Percentiles rank a stretch among this genome's conserved stretches.
phyloP scores from a whole-genome alignment of 495 filamentous ascomycete species.

The Tuber calosporum region DNA sequence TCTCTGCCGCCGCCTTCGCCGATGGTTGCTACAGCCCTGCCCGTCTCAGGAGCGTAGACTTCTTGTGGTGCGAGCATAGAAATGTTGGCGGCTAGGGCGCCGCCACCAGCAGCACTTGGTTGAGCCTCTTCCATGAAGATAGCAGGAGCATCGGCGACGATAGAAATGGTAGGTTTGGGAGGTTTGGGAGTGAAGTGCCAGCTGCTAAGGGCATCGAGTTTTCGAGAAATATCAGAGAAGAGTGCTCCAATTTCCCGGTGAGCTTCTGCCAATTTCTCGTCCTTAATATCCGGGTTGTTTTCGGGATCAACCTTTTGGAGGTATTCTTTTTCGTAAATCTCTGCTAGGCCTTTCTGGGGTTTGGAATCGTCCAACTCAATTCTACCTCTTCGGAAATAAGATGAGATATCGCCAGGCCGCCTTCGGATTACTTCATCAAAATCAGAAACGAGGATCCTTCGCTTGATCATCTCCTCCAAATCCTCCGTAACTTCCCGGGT shows the following conservation, averaged over 20 bases:
- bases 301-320: slow-evolving; percentile 68
- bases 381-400: slow-evolving; percentile 53
- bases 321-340: slow-evolving; percentile 91
- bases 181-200: slow-evolving; percentile 95
- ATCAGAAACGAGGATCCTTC: slow-evolving; percentile 79
- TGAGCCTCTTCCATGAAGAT: slow-evolving; percentile 93
- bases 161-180: slow-evolving; percentile 65
- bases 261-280: slow-evolving; percentile 73
- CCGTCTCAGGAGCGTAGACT: slow-evolving; percentile 73
- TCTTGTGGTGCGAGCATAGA: slow-evolving; percentile 89
- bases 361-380: slow-evolving; percentile 85
- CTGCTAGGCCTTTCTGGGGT: slow-evolving; percentile 74
- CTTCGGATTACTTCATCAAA: slow-evolving; percentile 88
- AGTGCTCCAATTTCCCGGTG: slow-evolving; percentile 75
- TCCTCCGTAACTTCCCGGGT: slow-evolving; percentile 88
- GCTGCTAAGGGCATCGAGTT: slow-evolving; percentile 79
- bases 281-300: slow-evolving; percentile 66
- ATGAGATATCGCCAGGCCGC: slow-evolving; percentile 61
- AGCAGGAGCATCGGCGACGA: slow-evolving; percentile 80
- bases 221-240: slow-evolving; percentile 73
- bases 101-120: slow-evolving; percentile 66
- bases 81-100: slow-evolving; percentile 54
- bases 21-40: slow-evolving; percentile 43
- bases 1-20: slow-evolving; percentile 51
- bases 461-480: slow-evolving; percentile 90